Evolutionary conservation across 129 eudicot genomes (phyloP), one percentile per base, ranked within the genome.

Genomic region (Calendula officinalis): DNA sequence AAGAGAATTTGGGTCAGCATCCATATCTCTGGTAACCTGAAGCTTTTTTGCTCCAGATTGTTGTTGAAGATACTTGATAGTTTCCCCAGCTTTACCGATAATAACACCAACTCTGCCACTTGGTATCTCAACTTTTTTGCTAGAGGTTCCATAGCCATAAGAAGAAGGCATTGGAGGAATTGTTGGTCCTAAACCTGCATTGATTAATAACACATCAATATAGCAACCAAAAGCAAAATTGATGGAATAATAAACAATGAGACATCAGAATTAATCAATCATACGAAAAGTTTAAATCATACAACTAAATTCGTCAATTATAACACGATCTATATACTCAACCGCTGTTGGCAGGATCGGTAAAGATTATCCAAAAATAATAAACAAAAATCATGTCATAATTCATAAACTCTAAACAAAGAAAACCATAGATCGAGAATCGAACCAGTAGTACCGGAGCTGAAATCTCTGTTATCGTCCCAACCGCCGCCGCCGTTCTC

Each of bases 31-130:
- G 27, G 97, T 90, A 45, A 90, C 91, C 65, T 90, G 97, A 39
- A 90, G 86, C 83, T 80, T 86, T 58, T 86, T 90, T 38, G 97
- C 97, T 34, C 97, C 97, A 16, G 97, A 90, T 66, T 84, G 85
- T 44, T 62, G 56, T 65, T 86, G 97, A 75, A 90, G 95, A 67
- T 84, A 79, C 74, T 84, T 84, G 3, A 90, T 90, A 42, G 97
- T 90, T 54, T 90, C 95, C 48, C 90, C 90, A 12, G 77, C 83
- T 80, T 81, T 86, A 32, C 95, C 95, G 54, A 86, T 86, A 53
- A 86, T 86, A n/a, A 86, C 95, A 61, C 95, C 95, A 49, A 86
- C 95, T 69, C 90, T 73, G 14, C 83, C 90, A 75, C 83, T 86
- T 27, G 95, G 95, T 44, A 86, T 81, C 60, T 83, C 87, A 42